Evolutionary conservation across 208 protist genomes (phyloP).

Genomic region (Wallacemonas collosoma): DNA sequence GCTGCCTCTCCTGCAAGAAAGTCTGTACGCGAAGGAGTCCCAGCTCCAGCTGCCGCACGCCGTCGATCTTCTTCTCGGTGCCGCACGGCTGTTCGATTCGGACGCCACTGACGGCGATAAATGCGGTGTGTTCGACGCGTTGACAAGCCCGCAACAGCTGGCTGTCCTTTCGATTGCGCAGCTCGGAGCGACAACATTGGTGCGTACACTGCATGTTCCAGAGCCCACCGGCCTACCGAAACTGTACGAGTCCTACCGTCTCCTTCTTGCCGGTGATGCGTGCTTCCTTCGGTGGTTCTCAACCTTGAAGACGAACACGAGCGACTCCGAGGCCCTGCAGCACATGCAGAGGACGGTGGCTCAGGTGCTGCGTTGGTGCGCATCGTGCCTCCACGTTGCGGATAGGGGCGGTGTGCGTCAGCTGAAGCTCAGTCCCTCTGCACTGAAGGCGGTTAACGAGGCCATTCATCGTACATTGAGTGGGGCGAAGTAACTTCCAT

Average conservation of each 20-base stretch:
- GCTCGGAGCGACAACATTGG: constrained; percentile 19
- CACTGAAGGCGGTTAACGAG: background rate
- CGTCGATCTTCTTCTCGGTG: constrained; percentile 28
- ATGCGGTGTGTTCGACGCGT: background rate
- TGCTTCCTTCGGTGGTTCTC: constrained; percentile 22
- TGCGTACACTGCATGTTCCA: constrained; percentile 21
- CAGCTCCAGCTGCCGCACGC: constrained; percentile 29
- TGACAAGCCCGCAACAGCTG: background rate
- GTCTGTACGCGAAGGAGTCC: constrained; percentile 10
- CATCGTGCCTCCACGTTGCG: constrained; percentile 6
- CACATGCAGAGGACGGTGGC: background rate
- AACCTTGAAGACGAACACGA: background rate
- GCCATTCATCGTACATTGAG: background rate
- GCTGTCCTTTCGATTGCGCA: constrained; percentile 19
- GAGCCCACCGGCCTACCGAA: constrained; percentile 33
- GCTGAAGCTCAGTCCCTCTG: background rate
- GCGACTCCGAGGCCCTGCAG: no score
- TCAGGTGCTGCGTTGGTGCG: constrained; percentile 12
- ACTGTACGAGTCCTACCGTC: constrained; percentile 34
- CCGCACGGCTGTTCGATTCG: constrained; percentile 18
- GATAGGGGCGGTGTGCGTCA: background rate
- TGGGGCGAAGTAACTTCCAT: background rate
- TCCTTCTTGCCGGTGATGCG: constrained; percentile 23
- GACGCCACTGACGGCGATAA: background rate
- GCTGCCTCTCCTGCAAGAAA: background rate